phyloP scores from a whole-genome alignment of 257 asterid species.

The Solanum medicagineum region DNA sequence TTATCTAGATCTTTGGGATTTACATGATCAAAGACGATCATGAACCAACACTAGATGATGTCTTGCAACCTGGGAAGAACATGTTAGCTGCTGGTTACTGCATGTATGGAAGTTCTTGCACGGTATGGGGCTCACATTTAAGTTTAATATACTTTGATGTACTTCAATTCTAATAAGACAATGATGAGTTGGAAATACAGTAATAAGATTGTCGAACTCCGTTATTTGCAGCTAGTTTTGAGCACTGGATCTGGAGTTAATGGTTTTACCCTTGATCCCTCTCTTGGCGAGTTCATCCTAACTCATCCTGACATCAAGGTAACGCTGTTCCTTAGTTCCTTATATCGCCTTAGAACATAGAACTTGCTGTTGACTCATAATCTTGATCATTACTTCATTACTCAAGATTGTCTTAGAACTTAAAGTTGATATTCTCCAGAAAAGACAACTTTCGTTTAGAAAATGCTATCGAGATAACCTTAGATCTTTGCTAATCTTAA shows the following conservation, averaged over 20 bases:
- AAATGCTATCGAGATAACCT: background rate
- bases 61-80: conserved; percentile 87
- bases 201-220: background rate
- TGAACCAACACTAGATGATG: conserved; percentile 73
- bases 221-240: conserved; percentile 50
- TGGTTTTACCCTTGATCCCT: conserved; percentile 96
- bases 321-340: background rate
- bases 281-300: conserved; percentile 96
- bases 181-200: background rate
- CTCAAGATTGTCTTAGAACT: background rate
- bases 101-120: conserved; percentile 99
- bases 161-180: background rate
- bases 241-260: conserved; percentile 92
- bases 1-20: conserved; percentile 74
- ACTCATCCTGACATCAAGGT: conserved; percentile 96
- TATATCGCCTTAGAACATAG: background rate
- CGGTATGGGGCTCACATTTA: conserved; percentile 25
- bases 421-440: background rate
- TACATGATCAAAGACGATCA: conserved; percentile 43
- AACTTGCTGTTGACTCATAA: background rate
- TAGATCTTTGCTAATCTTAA: background rate
- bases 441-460: background rate
- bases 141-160: background rate
- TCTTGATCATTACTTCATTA: background rate
- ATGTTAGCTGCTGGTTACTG: conserved; percentile 98